Conservation (phyloP, 495 filamentous ascomycete genomes). For the Tuber brumale region DNA sequence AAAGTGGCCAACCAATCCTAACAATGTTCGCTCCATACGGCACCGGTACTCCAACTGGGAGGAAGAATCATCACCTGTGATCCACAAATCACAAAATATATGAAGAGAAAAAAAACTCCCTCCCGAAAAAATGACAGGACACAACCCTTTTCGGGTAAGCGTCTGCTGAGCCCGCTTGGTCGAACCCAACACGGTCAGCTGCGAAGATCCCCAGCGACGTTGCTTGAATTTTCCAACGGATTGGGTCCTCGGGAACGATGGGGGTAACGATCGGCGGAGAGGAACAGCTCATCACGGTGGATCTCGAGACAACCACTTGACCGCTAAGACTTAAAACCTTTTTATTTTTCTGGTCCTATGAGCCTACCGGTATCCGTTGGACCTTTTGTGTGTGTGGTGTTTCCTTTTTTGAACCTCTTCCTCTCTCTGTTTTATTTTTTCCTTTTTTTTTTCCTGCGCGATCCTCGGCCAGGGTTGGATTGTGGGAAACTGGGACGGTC, state of each 20-base stretch:
- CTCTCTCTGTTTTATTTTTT: slow-evolving; percentile 18
- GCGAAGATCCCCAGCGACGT: slow-evolving; percentile 33
- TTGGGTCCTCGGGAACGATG: slow-evolving; percentile 36
- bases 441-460: slow-evolving; percentile 31
- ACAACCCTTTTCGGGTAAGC: slow-evolving; percentile 9
- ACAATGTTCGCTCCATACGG: background rate
- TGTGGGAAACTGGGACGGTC: slow-evolving; percentile 19
- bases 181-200: slow-evolving; percentile 31
- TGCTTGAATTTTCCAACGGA: slow-evolving; percentile 34
- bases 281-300: slow-evolving; percentile 39
- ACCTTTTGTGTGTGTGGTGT: slow-evolving; percentile 8
- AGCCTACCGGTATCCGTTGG: slow-evolving; percentile 2
- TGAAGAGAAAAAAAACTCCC: slow-evolving; percentile 1
- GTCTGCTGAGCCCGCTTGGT: slow-evolving; percentile 22
- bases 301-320: slow-evolving; percentile 4
- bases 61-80: background rate
- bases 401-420: slow-evolving; percentile 25
- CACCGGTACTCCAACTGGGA: background rate
- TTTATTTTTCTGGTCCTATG: slow-evolving; percentile 2
- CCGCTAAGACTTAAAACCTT: slow-evolving; percentile 1
- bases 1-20: slow-evolving; percentile 17
- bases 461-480: slow-evolving; percentile 24
- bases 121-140: slow-evolving; percentile 26
- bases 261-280: slow-evolving; percentile 30
- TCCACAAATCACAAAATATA: background rate